Evolutionary conservation across 2,329 filamentous ascomycete genomes (phyloP), one percentile per base, ranked within the genome.

Genomic region (Cytospora leucostoma): DNA sequence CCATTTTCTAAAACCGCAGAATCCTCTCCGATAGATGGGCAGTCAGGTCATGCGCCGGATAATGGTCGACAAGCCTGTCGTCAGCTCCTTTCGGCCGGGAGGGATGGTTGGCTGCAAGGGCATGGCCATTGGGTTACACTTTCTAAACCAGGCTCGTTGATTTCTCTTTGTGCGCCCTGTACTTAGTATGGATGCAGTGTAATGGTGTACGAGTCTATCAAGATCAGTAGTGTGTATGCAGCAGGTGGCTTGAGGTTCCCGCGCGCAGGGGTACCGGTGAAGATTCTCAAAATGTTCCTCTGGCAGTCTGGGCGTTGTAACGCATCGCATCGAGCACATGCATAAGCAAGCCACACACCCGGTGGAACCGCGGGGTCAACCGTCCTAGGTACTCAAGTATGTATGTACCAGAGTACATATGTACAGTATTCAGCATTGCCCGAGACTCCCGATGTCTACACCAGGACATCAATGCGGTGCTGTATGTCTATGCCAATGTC

Each of bases 21-120:
- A 54, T 32, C 10, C 47, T 19, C 58, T 50, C 51, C 37, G 49
- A 11, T 10, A 49, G 38, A 27, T 38, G 51, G 19, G 58, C 38
- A 55, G 51, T 61, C 51, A 60, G 50, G 51, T 40, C 58, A 60
- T 37, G 12, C 21, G 32, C 47, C 58, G 58, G 51, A n/a, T 35
- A 15, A 35, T 27, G 27, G 32, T 44, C 7, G 17, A 44, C 17
- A 44, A n/a, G 6, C 13, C n/a, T 44, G 33, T 49, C 40, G 47
- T 55, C 35, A 49, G 58, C 50, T 60, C 58, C 38, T 55, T 27
- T 55, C 2, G 38, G 51, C 38, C 51, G 38, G 33, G 15, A 32
- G 44, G 37, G 33, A 27, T 21, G 12, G 51, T 10, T 34, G 7
- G 33, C 21, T n/a, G 44, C 8, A 21, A 17, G 15, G 4, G 17